Evolutionary conservation across 2,329 filamentous ascomycete species (phyloP), one percentile per base, ranked within the genome.

Genomic region (Ilyonectria mors-panacis): DNA sequence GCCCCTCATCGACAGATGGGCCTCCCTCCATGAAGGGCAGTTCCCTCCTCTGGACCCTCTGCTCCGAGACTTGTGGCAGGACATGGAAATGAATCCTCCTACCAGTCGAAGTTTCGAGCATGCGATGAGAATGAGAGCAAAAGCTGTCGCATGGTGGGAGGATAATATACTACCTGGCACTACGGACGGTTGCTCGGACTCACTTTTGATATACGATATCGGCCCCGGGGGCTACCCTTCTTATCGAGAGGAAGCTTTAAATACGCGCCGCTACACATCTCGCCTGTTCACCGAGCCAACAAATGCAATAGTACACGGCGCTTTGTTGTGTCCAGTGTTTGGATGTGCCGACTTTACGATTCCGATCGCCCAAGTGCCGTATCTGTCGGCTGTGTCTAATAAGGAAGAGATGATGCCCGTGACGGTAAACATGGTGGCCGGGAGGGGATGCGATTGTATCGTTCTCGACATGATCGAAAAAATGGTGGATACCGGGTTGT

Each of bases 391-490:
- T 37, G 37, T 13, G 51, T 54, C 28, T n/a, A 23, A 33, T 12
- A n/a, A 39, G 51, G 19, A 54, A 6, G 51, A 35, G 12, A 19
- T 54, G 7, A 54, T 54, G 51, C 51, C 51, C 7, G 51, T 54
- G 28, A 54, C 51, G 19, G n/a, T 54, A 5, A 54, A 54, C 51
- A 19, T 54, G 4, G 51, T 54, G 28, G 51, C 51, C 19, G 37
- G n/a, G 51, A 54, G 51, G 30, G 51, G 51, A 1, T 54, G 51
- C 19, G 51, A 54, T 19, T 39, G 39, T 37, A 30, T 54, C n/a
- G 6, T 54, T 7, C 37, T 54, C 51, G 37, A 54, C 19, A 12
- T 54, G 51, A 37, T 54, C 19, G 28, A 33, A n/a, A 30, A 54
- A n/a, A n/a, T 54, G 30, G 28, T 30, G 2, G 19, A 54, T 17